Evolutionary conservation across 148 eudicot species (phyloP), one percentile per base, ranked within the genome.

Genomic region (Selenicereus undatus): DNA sequence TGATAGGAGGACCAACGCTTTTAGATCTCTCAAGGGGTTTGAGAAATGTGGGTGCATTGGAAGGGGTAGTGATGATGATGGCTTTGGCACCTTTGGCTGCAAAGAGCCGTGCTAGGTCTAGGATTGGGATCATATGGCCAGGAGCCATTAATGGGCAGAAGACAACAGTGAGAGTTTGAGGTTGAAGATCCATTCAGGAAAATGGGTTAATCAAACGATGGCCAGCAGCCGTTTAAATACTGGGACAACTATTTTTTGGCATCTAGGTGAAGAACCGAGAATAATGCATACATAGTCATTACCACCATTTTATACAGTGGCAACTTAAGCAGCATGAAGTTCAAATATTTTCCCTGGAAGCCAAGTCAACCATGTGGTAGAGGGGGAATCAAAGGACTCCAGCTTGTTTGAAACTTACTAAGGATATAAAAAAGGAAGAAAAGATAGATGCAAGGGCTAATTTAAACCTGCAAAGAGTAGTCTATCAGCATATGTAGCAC

Each of bases 61-160:
- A 11, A 51, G 86, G 87, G 71, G 91, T 89, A 78, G 89, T 84
- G 64, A 86, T 21, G 43, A 90, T 81, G 77, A 88, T 87, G 75
- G 83, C 80, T 27, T 80, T 64, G 11, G 84, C 79, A 27, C 81
- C 74, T n/a, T 30, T 74, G 13, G 76, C 0, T 27, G 87, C 84
- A 12, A 88, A 88, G 10, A 86, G 84, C 21, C 78, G 74, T 2
- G 86, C 88, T 0, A 79, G 72, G 83, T 88, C 90, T 26, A 88
- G 51, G 32, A 75, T 66, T 8, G 92, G 92, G 79, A 87, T 85
- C 72, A 83, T 72, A 76, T 90, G 92, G 82, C 92, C 88, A 2
- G 90, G 82, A 3, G 86, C 79, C 86, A 88, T 83, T 1, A 86
- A 70, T 2, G 90, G 92, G 27, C 86, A 79, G 85, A 85, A 83